These are phyloP conservation scores for Penicillium glabrum DNA, from an alignment of 2,329 filamentous ascomycete species.

Conservation along the genomic window DNA sequence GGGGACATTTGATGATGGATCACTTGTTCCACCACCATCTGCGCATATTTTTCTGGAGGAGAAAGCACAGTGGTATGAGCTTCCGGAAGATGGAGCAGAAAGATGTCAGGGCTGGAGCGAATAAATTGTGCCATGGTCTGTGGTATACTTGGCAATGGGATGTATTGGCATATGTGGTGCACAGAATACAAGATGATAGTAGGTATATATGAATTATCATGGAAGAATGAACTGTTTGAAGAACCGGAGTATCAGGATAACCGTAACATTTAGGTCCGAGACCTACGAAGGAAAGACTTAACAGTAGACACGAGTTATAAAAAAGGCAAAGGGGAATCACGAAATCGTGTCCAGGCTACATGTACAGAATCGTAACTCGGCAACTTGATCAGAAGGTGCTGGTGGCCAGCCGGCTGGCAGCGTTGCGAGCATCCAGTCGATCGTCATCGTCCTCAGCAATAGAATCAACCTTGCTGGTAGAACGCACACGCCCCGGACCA, in stretches of 20 bases:
- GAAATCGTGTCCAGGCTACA: slow-evolving; percentile 33
- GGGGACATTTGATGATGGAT: slow-evolving; percentile 44
- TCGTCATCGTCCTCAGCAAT: slow-evolving; percentile 68
- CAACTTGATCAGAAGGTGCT: slow-evolving; percentile 73
- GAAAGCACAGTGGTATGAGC: slow-evolving; percentile 39
- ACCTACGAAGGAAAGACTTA: slow-evolving; percentile 25
- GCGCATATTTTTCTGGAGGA: slow-evolving; percentile 49
- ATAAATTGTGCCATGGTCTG: background rate
- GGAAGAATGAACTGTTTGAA: background rate
- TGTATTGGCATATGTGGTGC: background rate
- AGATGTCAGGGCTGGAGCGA: slow-evolving; percentile 16
- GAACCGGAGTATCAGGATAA: background rate
- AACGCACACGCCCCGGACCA: slow-evolving; percentile 47
- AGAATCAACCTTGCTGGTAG: slow-evolving; percentile 47
- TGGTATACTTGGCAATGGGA: background rate
- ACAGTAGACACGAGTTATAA: slow-evolving; percentile 19
- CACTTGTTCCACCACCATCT: slow-evolving; percentile 21
- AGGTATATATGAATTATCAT: background rate
- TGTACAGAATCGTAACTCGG: slow-evolving; percentile 28
- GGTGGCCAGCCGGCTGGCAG: slow-evolving; percentile 86
- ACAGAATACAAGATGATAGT: background rate
- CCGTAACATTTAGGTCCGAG: slow-evolving; percentile 4
- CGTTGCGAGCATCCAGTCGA: slow-evolving; percentile 90
- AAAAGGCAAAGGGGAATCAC: slow-evolving; percentile 32
- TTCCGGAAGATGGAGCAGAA: slow-evolving; percentile 37